phyloP scores from a whole-genome alignment of 805 yeast genomes.

The baker's yeast (Saccharomyces cerevisiae) region DNA sequence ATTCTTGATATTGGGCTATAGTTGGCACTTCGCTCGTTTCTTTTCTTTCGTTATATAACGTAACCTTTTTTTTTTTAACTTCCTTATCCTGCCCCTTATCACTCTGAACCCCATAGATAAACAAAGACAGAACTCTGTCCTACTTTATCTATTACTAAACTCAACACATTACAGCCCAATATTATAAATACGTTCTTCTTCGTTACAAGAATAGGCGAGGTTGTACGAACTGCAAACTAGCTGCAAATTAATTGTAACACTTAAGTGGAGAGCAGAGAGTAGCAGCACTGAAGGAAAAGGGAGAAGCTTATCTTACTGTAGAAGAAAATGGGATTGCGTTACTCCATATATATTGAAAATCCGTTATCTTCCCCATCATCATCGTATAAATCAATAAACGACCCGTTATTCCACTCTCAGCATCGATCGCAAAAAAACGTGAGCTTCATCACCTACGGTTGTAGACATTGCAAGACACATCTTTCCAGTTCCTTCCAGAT shows the following conservation, averaged over 20 bases:
- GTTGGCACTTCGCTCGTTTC: neutral
- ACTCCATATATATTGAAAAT: constrained; percentile 22
- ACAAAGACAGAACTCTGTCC: neutral
- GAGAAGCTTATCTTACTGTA: neutral
- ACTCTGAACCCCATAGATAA: neutral
- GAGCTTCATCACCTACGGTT: constrained; percentile 25
- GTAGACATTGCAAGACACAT: constrained; percentile 27
- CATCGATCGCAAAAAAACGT: neutral
- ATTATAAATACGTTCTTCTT: neutral
- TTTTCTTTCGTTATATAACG: neutral
- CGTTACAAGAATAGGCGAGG: neutral
- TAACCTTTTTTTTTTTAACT: neutral
- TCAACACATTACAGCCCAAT: neutral
- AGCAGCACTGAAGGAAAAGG: neutral
- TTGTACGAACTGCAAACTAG: neutral
- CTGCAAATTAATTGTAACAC: neutral
- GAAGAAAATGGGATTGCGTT: constrained; percentile 22
- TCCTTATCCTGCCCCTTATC: neutral
- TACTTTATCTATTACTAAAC: neutral
- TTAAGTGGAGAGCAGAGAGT: neutral
- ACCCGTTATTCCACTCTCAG: neutral
- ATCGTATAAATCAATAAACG: neutral
- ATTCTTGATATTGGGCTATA: neutral
- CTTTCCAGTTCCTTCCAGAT: constrained; percentile 26
- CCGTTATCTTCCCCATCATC: constrained; percentile 8